phyloP scores from a whole-genome alignment of 106 monocot genomes.

The Acorus calamus region DNA sequence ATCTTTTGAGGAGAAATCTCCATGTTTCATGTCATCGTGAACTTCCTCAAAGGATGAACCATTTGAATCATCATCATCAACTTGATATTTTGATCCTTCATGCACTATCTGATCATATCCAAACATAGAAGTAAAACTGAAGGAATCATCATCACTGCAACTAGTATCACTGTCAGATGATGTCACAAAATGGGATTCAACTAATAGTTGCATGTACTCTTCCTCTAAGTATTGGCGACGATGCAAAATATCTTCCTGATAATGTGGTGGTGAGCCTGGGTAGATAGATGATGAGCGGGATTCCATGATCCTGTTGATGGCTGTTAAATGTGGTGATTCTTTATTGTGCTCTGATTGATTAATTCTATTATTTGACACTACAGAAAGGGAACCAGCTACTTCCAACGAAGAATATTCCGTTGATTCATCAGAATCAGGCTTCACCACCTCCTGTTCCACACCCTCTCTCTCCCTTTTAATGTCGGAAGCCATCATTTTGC shows the following conservation, averaged over 20 bases:
- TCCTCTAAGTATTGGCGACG: constrained; percentile 59
- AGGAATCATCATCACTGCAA: constrained; percentile 56
- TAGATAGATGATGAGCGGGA: constrained; percentile 25
- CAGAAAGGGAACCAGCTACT: background rate
- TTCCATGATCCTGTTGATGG: constrained; percentile 50
- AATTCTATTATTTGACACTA: constrained; percentile 5
- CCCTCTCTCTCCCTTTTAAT: constrained; percentile 1
- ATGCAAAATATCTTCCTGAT: constrained; percentile 64
- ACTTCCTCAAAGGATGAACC: constrained; percentile 3
- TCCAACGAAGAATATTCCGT: constrained; percentile 16
- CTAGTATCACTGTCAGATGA: constrained; percentile 76
- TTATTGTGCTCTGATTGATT: constrained; percentile 5
- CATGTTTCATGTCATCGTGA: constrained; percentile 10
- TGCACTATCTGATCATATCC: constrained; percentile 23
- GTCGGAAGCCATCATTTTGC: background rate
- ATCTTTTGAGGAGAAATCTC: background rate
- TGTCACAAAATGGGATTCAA: constrained; percentile 28
- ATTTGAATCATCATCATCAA: constrained; percentile 5
- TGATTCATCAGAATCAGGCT: constrained; percentile 10
- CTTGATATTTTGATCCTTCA: constrained; percentile 8
- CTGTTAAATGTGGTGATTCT: constrained; percentile 25
- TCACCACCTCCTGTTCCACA: constrained; percentile 10
- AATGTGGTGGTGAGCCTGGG: constrained; percentile 65
- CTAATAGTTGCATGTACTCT: constrained; percentile 59
- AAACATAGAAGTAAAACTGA: constrained; percentile 23